Evolutionary conservation across 202 grass and related monocot genomes (phyloP).

Genomic region (Setaria viridis): DNA sequence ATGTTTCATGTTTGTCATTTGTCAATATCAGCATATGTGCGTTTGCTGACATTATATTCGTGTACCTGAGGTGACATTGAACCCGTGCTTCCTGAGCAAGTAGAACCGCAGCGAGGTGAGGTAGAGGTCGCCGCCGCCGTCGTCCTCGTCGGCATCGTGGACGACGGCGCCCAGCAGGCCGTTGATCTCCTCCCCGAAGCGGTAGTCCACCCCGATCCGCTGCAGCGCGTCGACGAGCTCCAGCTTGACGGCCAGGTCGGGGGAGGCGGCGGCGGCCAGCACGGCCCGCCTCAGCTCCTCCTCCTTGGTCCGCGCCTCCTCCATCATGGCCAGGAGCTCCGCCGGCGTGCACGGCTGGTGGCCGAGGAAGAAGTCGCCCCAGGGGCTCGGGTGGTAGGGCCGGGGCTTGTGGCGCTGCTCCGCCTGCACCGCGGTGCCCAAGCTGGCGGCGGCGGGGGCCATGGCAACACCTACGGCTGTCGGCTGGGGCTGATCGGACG

Average conservation of each 20-base stretch:
- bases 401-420: not conserved
- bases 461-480: too few species aligned
- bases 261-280: not conserved
- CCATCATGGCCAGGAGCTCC: slow-evolving; percentile 6
- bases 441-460: too few species aligned
- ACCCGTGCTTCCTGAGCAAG: slow-evolving; percentile 32
- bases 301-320: not conserved
- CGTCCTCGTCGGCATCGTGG: not conserved
- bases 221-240: not conserved
- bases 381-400: slow-evolving; percentile 4
- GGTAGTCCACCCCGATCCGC: not conserved
- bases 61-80: not conserved
- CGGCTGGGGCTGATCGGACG: too few species aligned
- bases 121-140: not conserved
- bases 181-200: not conserved
- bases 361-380: slow-evolving; percentile 39
- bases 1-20: too few species aligned
- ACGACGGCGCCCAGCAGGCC: not conserved
- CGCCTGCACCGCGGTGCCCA: too few species aligned
- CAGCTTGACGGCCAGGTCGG: not conserved
- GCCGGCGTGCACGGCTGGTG: slow-evolving; percentile 4
- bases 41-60: not conserved
- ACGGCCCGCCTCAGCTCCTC: slow-evolving; percentile 7
- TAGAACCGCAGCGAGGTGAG: slow-evolving; percentile 30
- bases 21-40: too few species aligned